A percentile compares a stretch with the other conserved stretches of the same genome.
Conservation (phyloP, 1,284 basidiomycete genomes). For the Cutaneotrichosporon dermatis region DNA sequence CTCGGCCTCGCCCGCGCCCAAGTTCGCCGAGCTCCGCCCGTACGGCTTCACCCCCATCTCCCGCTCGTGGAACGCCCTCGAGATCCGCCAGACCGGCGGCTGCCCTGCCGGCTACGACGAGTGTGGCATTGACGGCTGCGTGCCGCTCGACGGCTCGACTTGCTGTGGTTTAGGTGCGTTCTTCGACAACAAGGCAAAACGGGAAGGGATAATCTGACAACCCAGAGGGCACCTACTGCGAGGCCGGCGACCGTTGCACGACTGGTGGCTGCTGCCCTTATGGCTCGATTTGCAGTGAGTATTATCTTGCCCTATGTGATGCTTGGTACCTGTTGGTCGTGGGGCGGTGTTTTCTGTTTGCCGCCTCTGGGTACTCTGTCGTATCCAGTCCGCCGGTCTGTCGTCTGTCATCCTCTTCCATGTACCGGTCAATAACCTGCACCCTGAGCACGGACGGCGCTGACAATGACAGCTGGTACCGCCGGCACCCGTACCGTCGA, state of each 20-base stretch:
- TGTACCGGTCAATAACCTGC: no score
- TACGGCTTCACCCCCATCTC: neutral
- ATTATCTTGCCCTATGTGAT: no score
- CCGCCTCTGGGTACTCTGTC: no score
- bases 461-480: neutral
- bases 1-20: neutral
- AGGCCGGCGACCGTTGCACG: neutral
- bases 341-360: no score
- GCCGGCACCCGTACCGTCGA: neutral
- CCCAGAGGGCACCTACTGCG: neutral
- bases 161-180: neutral
- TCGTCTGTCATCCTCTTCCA: no score
- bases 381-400: no score
- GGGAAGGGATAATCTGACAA: no score
- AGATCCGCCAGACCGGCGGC: neutral
- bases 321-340: no score
- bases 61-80: neutral
- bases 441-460: neutral
- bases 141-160: neutral
- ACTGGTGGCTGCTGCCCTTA: neutral
- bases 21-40: neutral
- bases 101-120: neutral
- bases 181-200: no score
- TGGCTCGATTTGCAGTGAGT: neutral
- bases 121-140: neutral